phyloP scores from a whole-genome alignment of 2,329 filamentous ascomycete species.

The Aspergillus clavatus region DNA sequence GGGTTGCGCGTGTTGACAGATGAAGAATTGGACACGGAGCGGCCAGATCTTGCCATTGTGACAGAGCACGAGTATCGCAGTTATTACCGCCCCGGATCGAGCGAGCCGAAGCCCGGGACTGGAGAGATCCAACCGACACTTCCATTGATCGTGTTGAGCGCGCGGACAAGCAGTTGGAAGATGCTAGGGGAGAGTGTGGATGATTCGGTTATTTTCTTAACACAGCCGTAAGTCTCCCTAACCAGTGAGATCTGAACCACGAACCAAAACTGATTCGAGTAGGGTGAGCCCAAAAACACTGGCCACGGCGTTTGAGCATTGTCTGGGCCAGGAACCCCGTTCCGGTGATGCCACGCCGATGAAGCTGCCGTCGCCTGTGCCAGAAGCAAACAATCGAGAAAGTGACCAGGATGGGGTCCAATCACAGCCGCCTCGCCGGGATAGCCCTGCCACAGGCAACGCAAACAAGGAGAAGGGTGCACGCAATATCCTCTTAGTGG shows the following conservation, averaged over 20 bases:
- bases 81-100: slow-evolving; percentile 7
- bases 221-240: slow-evolving; percentile 17
- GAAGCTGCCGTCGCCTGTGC: neutral
- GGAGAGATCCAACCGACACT: neutral
- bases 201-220: slow-evolving; percentile 17
- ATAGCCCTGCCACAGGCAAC: too few relatives aligned
- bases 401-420: neutral
- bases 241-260: too few relatives aligned
- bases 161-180: slow-evolving; percentile 14
- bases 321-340: slow-evolving; percentile 6
- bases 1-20: slow-evolving; percentile 11
- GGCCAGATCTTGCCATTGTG: slow-evolving; percentile 15
- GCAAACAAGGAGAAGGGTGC: neutral
- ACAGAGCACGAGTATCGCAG: slow-evolving; percentile 19
- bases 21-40: slow-evolving; percentile 6
- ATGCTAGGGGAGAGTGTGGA: slow-evolving; percentile 11
- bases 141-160: slow-evolving; percentile 18
- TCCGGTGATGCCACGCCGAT: neutral
- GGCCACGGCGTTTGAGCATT: slow-evolving; percentile 14
- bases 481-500: slow-evolving; percentile 30
- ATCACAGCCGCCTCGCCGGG: too few relatives aligned
- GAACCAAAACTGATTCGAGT: neutral
- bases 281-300: slow-evolving; percentile 21
- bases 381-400: neutral
- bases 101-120: slow-evolving; percentile 1